Evolutionary conservation across 140 eudicot species (phyloP).

Genomic region (Erigeron philadelphicus): DNA sequence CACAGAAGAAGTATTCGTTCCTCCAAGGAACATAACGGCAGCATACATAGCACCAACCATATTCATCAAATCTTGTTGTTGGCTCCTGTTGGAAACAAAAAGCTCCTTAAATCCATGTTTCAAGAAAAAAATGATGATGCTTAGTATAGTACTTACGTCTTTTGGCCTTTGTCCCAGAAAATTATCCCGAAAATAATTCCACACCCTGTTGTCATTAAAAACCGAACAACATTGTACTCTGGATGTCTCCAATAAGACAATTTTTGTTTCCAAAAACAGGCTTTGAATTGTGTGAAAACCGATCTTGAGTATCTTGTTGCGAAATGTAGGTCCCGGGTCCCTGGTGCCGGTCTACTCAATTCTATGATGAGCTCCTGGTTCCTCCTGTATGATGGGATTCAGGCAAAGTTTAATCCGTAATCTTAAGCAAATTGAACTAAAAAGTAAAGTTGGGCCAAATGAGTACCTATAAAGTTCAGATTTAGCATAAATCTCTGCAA

Average conservation of each 20-base stretch:
- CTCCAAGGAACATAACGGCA: slow-evolving; percentile 73
- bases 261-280: slow-evolving; percentile 63
- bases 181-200: slow-evolving; percentile 56
- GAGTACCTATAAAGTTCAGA: slow-evolving; percentile 51
- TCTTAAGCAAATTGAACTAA: neutral
- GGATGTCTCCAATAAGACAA: slow-evolving; percentile 67
- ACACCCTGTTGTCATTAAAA: slow-evolving; percentile 42
- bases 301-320: slow-evolving; percentile 56
- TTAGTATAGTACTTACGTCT: slow-evolving; percentile 35
- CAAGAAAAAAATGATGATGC: neutral
- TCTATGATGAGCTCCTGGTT: slow-evolving; percentile 44
- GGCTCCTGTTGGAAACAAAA: slow-evolving; percentile 29
- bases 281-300: slow-evolving; percentile 43
- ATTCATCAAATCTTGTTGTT: slow-evolving; percentile 56
- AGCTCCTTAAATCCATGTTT: neutral
- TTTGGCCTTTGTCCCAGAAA: slow-evolving; percentile 61
- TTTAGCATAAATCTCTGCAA: slow-evolving; percentile 42
- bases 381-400: slow-evolving; percentile 33
- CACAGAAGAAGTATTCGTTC: slow-evolving; percentile 55
- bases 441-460: neutral
- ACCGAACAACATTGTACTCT: slow-evolving; percentile 48
- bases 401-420: neutral
- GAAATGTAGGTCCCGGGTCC: slow-evolving; percentile 43
- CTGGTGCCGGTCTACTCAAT: slow-evolving; percentile 42
- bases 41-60: slow-evolving; percentile 58